A percentile compares a stretch with the other conserved stretches of the same genome.
Conservation (phyloP, 495 filamentous ascomycete species). For the Niebla homalea region DNA sequence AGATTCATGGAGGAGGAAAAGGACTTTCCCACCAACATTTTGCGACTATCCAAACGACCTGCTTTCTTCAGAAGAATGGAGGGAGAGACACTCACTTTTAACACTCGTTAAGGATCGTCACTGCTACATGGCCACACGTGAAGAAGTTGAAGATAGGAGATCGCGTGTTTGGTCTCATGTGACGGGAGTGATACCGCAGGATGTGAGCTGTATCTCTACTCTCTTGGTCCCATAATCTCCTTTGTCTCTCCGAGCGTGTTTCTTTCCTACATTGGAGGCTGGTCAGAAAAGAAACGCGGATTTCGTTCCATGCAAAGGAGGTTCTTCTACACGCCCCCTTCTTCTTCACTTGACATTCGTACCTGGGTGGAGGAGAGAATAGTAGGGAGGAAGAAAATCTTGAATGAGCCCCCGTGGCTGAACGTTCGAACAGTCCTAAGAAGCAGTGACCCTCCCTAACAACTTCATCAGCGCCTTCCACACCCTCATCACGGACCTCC, state of each 20-base stretch:
- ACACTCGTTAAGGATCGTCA: not conserved
- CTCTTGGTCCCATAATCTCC: slow-evolving; percentile 19
- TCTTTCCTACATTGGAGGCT: no score
- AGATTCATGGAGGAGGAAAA: not conserved
- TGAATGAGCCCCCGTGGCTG: no score
- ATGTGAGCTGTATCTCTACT: slow-evolving; percentile 17
- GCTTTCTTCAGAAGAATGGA: slow-evolving; percentile 19
- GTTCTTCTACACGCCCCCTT: no score
- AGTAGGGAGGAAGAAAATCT: no score
- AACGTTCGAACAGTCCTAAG: slow-evolving; percentile 20
- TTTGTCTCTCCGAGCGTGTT: no score
- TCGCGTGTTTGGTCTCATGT: slow-evolving; percentile 37
- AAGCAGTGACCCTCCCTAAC: slow-evolving; percentile 37
- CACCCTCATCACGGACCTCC: slow-evolving; percentile 29
- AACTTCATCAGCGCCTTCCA: slow-evolving; percentile 42
- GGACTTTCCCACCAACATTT: no score
- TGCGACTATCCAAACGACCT: no score
- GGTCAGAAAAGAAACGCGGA: no score
- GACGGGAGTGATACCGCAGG: slow-evolving; percentile 21
- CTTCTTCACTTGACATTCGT: no score
- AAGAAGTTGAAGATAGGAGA: slow-evolving; percentile 29
- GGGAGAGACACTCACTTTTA: slow-evolving; percentile 6
- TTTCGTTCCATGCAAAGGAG: no score
- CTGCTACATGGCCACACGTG: slow-evolving; percentile 21
- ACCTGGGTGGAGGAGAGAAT: no score